Evolutionary conservation across 257 asterid genomes (phyloP).

Genomic region (Penstemon davidsonii): DNA sequence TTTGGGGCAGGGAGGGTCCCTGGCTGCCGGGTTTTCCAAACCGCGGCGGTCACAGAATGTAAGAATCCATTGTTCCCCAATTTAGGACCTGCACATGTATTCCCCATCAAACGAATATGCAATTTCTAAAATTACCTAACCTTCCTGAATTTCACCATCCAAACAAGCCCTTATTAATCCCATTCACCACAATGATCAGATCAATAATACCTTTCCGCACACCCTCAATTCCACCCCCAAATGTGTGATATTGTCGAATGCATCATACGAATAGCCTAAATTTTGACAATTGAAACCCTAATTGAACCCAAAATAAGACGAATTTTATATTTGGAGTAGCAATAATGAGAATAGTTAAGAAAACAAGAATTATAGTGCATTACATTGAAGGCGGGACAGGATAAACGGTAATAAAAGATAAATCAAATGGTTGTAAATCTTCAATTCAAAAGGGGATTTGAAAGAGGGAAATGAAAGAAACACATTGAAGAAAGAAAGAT

Average conservation of each 20-base stretch:
- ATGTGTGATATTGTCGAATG: background rate
- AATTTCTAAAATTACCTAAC: conserved; percentile 30
- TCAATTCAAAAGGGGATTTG: background rate
- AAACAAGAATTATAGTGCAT: background rate
- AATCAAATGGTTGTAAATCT: background rate
- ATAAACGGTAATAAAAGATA: background rate
- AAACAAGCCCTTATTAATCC: conserved; percentile 32
- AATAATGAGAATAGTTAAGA: background rate
- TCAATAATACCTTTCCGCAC: background rate
- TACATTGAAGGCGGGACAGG: too few relatives aligned
- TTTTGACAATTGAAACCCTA: background rate
- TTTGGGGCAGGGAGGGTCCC: conserved; percentile 47
- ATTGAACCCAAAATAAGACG: background rate
- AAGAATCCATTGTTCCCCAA: conserved; percentile 71
- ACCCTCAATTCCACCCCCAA: conserved; percentile 4
- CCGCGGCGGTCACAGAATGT: conserved; percentile 68
- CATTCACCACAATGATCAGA: conserved; percentile 30
- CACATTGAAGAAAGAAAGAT: conserved; percentile 7
- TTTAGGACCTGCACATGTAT: conserved; percentile 68
- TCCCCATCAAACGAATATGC: conserved; percentile 59
- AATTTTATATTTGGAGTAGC: background rate
- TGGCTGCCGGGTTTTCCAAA: conserved; percentile 55
- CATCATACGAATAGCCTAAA: background rate
- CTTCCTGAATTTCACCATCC: conserved; percentile 37
- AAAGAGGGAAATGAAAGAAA: background rate